Base-by-base conservation (phyloP, 2,329 filamentous ascomycete genomes). In the Exophiala sideris region DNA sequence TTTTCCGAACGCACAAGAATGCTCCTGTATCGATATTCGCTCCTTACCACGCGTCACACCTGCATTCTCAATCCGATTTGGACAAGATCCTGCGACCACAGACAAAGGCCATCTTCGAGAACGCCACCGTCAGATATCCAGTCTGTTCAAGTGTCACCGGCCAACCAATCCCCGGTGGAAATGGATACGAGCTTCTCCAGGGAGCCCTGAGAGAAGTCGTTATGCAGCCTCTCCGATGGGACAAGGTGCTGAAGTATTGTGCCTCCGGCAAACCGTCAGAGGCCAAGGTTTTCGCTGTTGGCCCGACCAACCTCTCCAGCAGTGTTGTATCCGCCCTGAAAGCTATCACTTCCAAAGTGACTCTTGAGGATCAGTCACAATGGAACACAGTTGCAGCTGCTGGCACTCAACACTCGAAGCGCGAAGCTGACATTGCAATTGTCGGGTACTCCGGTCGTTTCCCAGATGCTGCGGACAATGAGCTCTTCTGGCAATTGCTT, bases 401-500 rank as follows among this genome's bases (percentile, higher is more conserved):
- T 9, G 58, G 64, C 61, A 48, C 66, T 61, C 53, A 65, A 63
- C 49, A 65, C 47, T 49, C 77, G 72, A 46, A 76, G 74, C 55
- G 78, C 73, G 29, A 81, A 64, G 81, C 83, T 67, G 91, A 91
- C 70, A 82, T 95, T 58, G 90, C 90, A 53, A 91, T 95, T 58
- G 87, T 95, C 33, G 90, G 90, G 48, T 88, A 90, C 81, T 82
- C 88, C 42, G 87, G 88, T 47, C 81, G 88, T 47, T 91, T 89
- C 68, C 88, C 88, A 1, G 84, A 87, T 62, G 85, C 87, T 46
- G 85, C 83, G 12, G 86, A 79, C 64, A 80, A 84, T 57, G 85
- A 90, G 54, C 81, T 82, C 51, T 81, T 91, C 29, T 91, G 88
- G 88, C 83, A 89, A 56, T 75, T 91, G 3, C 77, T 91, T 16